A percentile compares a stretch with the other conserved stretches of the same genome.
These are phyloP conservation scores for Cymbidium sinense DNA, from an alignment of 106 monocot species.

Conservation along the genomic window DNA sequence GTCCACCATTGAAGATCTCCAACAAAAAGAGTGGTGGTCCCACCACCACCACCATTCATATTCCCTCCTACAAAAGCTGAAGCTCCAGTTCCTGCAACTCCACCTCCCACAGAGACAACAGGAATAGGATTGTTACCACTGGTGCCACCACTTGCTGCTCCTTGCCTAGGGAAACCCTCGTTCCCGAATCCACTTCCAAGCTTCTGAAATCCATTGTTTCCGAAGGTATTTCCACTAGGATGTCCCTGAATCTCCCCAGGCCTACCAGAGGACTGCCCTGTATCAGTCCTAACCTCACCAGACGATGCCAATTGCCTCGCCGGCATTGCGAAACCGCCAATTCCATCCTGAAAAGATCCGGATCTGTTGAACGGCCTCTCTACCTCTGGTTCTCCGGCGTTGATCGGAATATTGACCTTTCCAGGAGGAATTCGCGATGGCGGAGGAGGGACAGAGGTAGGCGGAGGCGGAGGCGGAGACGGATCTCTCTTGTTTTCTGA, in stretches of 20 bases:
- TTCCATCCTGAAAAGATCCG: not conserved
- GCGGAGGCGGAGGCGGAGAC: conserved; percentile 1
- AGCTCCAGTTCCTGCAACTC: conserved; percentile 1
- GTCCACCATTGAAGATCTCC: conserved; percentile 83
- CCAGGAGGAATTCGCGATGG: not conserved
- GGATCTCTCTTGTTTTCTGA: conserved; percentile 2
- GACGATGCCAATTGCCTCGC: conserved; percentile 8
- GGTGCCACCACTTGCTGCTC: not conserved
- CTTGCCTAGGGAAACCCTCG: conserved; percentile 1
- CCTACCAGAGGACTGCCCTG: not conserved
- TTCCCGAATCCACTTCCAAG: not conserved
- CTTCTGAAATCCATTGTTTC: conserved; percentile 18
- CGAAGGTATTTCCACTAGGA: conserved; percentile 9
- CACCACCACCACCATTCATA: conserved; percentile 15
- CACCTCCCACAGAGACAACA: not conserved
- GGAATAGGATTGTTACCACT: not conserved
- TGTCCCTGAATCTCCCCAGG: conserved; percentile 12
- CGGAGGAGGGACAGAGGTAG: conserved; percentile 12
- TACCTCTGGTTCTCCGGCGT: conserved; percentile 1
- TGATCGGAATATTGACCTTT: conserved; percentile 25
- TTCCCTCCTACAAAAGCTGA: not conserved
- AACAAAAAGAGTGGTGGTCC: conserved; percentile 42
- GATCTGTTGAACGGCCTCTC: conserved; percentile 8
- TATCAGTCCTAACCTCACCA: conserved; percentile 3
- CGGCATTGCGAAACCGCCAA: conserved; percentile 6